Base-by-base conservation (phyloP, 2,329 filamentous ascomycete species). In the Venturia carpophila region DNA sequence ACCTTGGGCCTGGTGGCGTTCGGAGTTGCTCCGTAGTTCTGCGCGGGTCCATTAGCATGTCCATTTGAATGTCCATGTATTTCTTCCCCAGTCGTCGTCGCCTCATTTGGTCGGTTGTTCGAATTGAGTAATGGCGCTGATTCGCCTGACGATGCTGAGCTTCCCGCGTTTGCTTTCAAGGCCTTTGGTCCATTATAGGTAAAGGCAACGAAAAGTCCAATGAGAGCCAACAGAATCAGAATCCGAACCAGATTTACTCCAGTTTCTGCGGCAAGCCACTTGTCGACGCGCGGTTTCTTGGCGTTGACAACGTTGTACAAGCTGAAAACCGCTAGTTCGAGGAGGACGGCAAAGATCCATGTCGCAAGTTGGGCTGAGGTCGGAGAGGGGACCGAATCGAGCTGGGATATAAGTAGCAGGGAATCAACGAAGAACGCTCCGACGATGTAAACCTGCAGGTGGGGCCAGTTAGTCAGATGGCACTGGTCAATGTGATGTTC, bases 361-460 rank as follows among this genome's bases (percentile, higher is more conserved):
- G 91, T 87, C 60, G 88, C 77, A 65, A 93, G 83, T 76, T 97
- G 92, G 64, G 90, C 87, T 60, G 87, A 79, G 62, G 88, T 92
- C 0, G 94, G 94, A 15, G 90, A 90, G 42, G 91, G 87, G 68
- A 85, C 86, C 72, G 89, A 89, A 75, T 97, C 92, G 71, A 96
- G 82, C 66, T 97, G 83, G 39, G 92, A 92, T 71, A 97, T 88
- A 69, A 95, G 83, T 69, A 96, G 84, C 69, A 96, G 87, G 62
- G 90, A 83, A 78, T 95, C 94, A 68, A 94, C 86, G 80, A 96
- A 96, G 69, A 92, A 89, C 56, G 90, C 88, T 64, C 88, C 91
- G 65, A 91, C 84, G 68, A 95, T 81, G 75, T 95, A 96, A 72
- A 96, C 88, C 92, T 96, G 71, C 65, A 65, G 58, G 52, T 58